Evolutionary conservation across 495 filamentous ascomycete species (phyloP).

Genomic region (Alectoria sarmentosa): DNA sequence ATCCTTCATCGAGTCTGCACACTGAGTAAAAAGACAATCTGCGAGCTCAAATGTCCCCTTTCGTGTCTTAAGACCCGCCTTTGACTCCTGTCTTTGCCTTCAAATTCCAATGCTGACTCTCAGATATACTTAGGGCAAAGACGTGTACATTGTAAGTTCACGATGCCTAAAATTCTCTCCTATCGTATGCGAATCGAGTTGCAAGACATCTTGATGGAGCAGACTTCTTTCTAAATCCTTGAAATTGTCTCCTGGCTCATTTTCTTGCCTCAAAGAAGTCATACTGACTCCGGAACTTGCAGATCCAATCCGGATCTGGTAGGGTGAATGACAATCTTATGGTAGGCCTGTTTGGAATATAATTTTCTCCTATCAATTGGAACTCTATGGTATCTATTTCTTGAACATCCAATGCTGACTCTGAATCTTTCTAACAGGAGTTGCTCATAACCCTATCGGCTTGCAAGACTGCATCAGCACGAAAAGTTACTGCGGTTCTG

Average conservation of each 20-base stretch:
- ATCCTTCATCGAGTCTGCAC: conserved; percentile 71
- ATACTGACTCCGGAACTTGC: conserved; percentile 4
- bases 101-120: neutral
- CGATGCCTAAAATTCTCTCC: too few relatives aligned
- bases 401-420: neutral
- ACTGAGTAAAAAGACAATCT: neutral
- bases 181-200: neutral
- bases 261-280: neutral
- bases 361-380: too few relatives aligned
- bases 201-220: neutral
- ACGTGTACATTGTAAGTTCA: neutral
- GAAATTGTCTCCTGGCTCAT: neutral
- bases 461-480: conserved; percentile 93
- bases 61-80: neutral
- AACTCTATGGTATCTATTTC: neutral
- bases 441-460: conserved; percentile 94
- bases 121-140: neutral
- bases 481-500: conserved; percentile 81
- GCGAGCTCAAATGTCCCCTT: neutral
- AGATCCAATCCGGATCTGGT: neutral
- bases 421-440: conserved; percentile 36
- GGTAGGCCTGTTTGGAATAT: conserved; percentile 11
- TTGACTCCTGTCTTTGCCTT: neutral
- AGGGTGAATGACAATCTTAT: conserved; percentile 94
- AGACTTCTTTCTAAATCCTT: neutral